phyloP scores from a whole-genome alignment of 2,329 filamentous ascomycete species.

The Phyllosticta capitalensis region DNA sequence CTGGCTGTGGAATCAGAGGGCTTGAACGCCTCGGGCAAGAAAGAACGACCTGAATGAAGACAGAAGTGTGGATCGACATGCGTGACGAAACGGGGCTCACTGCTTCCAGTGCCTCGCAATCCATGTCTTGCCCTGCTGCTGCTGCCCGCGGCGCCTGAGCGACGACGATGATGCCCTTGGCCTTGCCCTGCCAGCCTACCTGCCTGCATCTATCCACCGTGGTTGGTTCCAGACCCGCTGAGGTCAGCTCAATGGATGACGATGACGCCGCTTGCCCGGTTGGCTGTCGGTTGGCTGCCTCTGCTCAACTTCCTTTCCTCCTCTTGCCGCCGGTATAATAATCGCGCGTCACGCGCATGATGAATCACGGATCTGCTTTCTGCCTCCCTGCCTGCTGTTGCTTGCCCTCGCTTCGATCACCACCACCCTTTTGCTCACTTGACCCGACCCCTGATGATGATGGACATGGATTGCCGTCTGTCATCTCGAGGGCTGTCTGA shows the following conservation, averaged over 20 bases:
- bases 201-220: not conserved
- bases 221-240: not conserved
- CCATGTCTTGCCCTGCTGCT: too few species aligned
- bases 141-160: not conserved
- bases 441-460: too few species aligned
- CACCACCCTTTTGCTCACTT: too few species aligned
- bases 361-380: not conserved
- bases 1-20: not conserved
- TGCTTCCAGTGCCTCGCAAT: not conserved
- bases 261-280: not conserved
- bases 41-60: not conserved
- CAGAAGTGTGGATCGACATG: not conserved
- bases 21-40: not conserved
- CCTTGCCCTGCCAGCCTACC: too few species aligned
- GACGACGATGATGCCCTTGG: not conserved
- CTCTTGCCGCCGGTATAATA: not conserved
- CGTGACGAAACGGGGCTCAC: not conserved
- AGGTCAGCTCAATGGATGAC: not conserved
- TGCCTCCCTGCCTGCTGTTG: not conserved
- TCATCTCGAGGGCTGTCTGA: not conserved
- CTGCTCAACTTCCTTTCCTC: not conserved
- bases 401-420: not conserved
- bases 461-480: too few species aligned
- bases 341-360: not conserved
- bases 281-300: not conserved